Conservation (phyloP, 1,139 yeast genomes). For the Diutina catenulata region DNA sequence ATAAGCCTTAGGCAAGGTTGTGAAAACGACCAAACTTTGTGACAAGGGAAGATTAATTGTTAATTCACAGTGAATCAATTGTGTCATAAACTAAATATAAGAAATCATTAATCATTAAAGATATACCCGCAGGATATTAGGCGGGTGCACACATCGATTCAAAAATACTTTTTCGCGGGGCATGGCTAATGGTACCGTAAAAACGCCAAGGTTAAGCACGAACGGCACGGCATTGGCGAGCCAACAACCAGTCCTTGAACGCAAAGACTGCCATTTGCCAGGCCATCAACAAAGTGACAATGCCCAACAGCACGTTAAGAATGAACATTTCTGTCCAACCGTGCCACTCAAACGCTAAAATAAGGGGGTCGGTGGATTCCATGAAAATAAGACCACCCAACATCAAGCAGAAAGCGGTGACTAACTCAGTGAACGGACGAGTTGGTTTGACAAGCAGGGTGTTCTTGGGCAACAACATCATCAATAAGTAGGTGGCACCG, state of each 20-base stretch:
- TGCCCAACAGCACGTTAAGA: constrained; percentile 72
- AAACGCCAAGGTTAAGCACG: too few relatives aligned
- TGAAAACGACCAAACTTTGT: too few relatives aligned
- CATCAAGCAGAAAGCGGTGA: constrained; percentile 65
- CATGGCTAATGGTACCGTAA: too few relatives aligned
- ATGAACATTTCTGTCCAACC: constrained; percentile 88
- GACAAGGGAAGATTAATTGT: too few relatives aligned
- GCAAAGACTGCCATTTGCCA: constrained; percentile 73
- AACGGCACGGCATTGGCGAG: not conserved
- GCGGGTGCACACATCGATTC: too few relatives aligned
- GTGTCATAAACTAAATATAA: too few relatives aligned
- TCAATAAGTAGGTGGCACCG: constrained; percentile 49
- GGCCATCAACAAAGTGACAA: constrained; percentile 72
- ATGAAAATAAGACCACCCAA: constrained; percentile 88
- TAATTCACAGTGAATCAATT: too few relatives aligned
- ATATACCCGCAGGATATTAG: too few relatives aligned
- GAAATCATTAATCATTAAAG: too few relatives aligned
- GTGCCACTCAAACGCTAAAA: constrained; percentile 72
- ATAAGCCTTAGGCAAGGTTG: too few relatives aligned
- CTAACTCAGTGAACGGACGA: constrained; percentile 72
- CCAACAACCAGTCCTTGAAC: constrained; percentile 29
- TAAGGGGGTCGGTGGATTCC: constrained; percentile 81
- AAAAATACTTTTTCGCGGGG: too few relatives aligned
- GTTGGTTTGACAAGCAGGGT: constrained; percentile 28
- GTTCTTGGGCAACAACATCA: constrained; percentile 40